Conservation (phyloP, 2,329 filamentous ascomycete genomes). For the Colletotrichum eremochloae region DNA sequence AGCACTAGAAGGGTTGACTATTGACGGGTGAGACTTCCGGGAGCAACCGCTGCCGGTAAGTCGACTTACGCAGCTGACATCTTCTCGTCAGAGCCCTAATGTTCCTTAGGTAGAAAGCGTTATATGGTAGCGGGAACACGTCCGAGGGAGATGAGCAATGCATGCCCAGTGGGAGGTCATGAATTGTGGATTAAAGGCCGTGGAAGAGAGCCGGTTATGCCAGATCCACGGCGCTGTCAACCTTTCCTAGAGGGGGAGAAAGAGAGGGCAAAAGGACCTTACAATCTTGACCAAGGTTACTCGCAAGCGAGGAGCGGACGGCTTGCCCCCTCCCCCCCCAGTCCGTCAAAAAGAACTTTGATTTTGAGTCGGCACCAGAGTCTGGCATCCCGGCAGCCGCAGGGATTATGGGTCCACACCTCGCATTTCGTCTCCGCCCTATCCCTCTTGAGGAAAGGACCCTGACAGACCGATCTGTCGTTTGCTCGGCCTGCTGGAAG, state of each 20-base stretch:
- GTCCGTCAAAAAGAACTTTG: slow-evolving; percentile 19
- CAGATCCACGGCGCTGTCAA: not conserved
- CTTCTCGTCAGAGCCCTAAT: slow-evolving; percentile 7
- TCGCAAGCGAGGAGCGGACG: slow-evolving; percentile 4
- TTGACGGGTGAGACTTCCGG: slow-evolving; percentile 17
- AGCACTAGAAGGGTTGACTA: slow-evolving; percentile 7
- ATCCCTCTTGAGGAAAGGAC: slow-evolving; percentile 7
- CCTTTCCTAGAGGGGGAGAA: not conserved
- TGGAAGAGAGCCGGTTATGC: not conserved
- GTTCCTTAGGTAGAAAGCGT: slow-evolving; percentile 9
- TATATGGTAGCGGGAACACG: not conserved
- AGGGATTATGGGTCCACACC: slow-evolving; percentile 14
- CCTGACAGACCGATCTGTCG: slow-evolving; percentile 8
- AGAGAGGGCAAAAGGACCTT: not conserved
- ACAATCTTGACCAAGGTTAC: not conserved
- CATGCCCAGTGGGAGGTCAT: slow-evolving; percentile 7
- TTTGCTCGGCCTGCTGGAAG: not conserved
- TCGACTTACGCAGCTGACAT: slow-evolving; percentile 5
- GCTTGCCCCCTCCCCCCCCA: not conserved
- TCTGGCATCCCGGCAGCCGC: slow-evolving; percentile 10
- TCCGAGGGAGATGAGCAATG: slow-evolving; percentile 37
- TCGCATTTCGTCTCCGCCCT: slow-evolving; percentile 29
- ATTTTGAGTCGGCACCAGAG: slow-evolving; percentile 24
- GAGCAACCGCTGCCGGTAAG: slow-evolving; percentile 10
- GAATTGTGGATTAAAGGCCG: not conserved